Conservation (phyloP, 345 rosid species). For the Adansonia digitata region DNA sequence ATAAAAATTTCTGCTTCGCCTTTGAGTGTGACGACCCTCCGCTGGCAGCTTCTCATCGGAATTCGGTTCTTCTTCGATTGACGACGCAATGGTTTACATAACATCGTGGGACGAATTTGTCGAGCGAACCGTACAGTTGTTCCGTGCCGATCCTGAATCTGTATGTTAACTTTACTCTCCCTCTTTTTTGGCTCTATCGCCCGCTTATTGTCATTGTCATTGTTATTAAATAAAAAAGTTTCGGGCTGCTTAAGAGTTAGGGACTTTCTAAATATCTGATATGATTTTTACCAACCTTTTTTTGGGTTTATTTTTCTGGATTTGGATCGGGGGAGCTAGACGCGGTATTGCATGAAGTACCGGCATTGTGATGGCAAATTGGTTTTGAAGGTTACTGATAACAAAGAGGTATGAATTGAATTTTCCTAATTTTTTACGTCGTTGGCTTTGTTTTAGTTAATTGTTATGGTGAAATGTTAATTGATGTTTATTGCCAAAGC, state of each 20-base stretch:
- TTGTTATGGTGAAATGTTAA: background rate
- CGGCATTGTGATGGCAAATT: constrained; percentile 89
- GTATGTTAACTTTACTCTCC: constrained; percentile 33
- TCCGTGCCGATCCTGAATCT: constrained; percentile 87
- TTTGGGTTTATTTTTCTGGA: background rate
- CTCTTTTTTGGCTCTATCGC: background rate
- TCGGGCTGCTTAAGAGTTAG: background rate
- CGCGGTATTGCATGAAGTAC: constrained; percentile 88
- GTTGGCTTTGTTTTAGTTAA: background rate
- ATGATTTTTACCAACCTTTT: constrained; percentile 1
- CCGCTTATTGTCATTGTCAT: background rate
- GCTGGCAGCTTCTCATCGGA: background rate
- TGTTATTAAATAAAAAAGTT: background rate
- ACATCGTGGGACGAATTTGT: constrained; percentile 85
- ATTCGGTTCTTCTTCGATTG: constrained; percentile 4
- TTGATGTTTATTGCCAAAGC: background rate
- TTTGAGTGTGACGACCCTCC: background rate
- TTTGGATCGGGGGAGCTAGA: constrained; percentile 38
- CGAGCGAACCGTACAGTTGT: constrained; percentile 69
- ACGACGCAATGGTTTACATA: constrained; percentile 55
- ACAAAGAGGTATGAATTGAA: constrained; percentile 60
- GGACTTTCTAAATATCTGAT: background rate
- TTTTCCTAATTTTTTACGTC: background rate
- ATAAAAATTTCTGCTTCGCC: background rate
- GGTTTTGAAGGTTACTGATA: constrained; percentile 98